phyloP scores from a whole-genome alignment of 352 stramenopile genomes.

The Globisporangium ultimum region DNA sequence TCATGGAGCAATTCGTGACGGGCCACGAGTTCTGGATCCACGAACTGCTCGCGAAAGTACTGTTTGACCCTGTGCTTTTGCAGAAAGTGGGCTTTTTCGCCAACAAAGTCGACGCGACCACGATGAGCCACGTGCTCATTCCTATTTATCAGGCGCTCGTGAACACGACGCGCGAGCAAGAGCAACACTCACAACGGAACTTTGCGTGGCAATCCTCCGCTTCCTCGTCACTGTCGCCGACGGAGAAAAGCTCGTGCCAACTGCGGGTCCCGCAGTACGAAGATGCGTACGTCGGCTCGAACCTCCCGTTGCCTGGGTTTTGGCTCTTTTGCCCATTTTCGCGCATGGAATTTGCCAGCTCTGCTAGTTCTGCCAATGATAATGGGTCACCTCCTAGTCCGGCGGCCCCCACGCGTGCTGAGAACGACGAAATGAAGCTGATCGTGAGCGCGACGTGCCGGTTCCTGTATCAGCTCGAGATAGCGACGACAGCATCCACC shows the following conservation, averaged over 20 bases:
- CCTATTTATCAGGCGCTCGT: slow-evolving; percentile 71
- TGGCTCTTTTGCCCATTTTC: slow-evolving; percentile 76
- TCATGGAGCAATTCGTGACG: slow-evolving; percentile 33
- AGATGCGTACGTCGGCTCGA: slow-evolving; percentile 40
- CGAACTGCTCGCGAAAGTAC: slow-evolving; percentile 36
- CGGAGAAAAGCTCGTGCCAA: slow-evolving; percentile 48
- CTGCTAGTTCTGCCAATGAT: background rate
- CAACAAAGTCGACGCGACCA: slow-evolving; percentile 30
- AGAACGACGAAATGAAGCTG: slow-evolving; percentile 70
- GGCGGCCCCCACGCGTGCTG: slow-evolving; percentile 29
- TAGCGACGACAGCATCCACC: slow-evolving; percentile 1
- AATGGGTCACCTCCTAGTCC: background rate
- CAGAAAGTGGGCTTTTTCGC: slow-evolving; percentile 40
- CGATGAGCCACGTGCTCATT: slow-evolving; percentile 49
- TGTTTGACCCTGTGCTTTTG: slow-evolving; percentile 46
- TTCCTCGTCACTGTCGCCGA: background rate
- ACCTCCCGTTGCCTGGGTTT: slow-evolving; percentile 57
- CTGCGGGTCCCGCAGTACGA: slow-evolving; percentile 58
- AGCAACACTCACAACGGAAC: slow-evolving; percentile 40
- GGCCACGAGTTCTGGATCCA: slow-evolving; percentile 53
- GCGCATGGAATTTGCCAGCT: slow-evolving; percentile 49
- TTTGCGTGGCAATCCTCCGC: slow-evolving; percentile 19
- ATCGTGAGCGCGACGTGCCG: slow-evolving; percentile 65
- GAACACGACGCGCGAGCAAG: slow-evolving; percentile 49
- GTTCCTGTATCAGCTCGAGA: slow-evolving; percentile 60